phyloP scores from a whole-genome alignment of 257 asterid genomes.

The Paraleonurus japonicus region DNA sequence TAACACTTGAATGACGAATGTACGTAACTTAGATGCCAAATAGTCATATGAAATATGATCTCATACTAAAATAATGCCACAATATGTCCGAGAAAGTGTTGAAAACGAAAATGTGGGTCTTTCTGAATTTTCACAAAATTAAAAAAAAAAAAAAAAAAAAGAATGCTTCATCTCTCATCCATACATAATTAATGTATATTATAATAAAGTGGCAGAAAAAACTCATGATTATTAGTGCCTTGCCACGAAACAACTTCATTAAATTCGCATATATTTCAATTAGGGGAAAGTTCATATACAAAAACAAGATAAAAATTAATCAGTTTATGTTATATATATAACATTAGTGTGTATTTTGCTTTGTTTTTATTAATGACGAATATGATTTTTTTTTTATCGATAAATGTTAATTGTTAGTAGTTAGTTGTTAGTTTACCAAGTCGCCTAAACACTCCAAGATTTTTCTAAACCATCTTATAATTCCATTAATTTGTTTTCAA shows the following conservation, averaged over 20 bases:
- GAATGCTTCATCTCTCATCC: constrained; percentile 6
- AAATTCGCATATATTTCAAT: constrained; percentile 7
- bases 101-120: background rate
- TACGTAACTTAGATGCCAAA: background rate
- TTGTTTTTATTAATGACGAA: background rate
- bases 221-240: constrained; percentile 24
- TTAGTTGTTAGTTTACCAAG: too few relatives aligned
- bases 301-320: too few relatives aligned
- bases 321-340: too few relatives aligned
- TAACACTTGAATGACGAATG: background rate
- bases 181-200: background rate
- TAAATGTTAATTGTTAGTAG: too few relatives aligned
- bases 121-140: background rate
- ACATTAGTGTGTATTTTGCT: too few relatives aligned
- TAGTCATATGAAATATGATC: background rate
- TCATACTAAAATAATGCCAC: background rate
- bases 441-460: too few relatives aligned
- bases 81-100: background rate
- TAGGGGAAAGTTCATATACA: constrained; percentile 31
- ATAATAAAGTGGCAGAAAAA: background rate
- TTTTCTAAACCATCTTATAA: too few relatives aligned
- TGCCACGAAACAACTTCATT: constrained; percentile 15
- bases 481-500: too few relatives aligned
- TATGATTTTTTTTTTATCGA: too few relatives aligned
- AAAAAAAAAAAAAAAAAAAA: background rate